Conservation (phyloP, 768 basidiomycete genomes). For the Pisolithus orientalis region DNA sequence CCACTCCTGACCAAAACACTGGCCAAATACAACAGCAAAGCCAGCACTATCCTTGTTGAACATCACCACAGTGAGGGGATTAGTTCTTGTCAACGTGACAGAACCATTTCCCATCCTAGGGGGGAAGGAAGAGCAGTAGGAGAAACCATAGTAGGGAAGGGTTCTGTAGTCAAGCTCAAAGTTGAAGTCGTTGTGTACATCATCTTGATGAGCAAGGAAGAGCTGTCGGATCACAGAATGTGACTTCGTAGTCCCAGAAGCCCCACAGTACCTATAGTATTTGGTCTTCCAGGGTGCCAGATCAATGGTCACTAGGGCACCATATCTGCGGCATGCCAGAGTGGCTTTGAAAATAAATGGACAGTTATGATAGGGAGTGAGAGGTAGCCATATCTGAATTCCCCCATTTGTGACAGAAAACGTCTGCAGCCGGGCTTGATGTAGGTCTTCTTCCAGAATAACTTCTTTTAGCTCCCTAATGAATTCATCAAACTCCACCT, state of each 20-base stretch:
- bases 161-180: too few species aligned
- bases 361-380: background rate
- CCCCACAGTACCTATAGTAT: background rate
- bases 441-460: background rate
- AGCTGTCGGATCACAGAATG: background rate
- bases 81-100: too few species aligned
- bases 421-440: background rate
- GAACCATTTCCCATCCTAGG: too few species aligned
- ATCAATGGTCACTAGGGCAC: background rate
- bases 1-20: too few species aligned
- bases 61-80: too few species aligned
- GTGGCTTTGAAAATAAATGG: background rate
- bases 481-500: too few species aligned
- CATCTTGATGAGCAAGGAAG: background rate
- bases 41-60: too few species aligned
- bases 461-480: background rate
- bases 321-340: background rate
- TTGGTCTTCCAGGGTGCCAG: background rate
- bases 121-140: too few species aligned
- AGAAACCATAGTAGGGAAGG: too few species aligned
- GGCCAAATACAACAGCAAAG: too few species aligned
- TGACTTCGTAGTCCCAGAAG: background rate
- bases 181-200: background rate
- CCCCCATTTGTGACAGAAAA: background rate
- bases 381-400: background rate